phyloP scores from a whole-genome alignment of 345 rosid genomes.

The Eucalyptus sideroxylon region DNA sequence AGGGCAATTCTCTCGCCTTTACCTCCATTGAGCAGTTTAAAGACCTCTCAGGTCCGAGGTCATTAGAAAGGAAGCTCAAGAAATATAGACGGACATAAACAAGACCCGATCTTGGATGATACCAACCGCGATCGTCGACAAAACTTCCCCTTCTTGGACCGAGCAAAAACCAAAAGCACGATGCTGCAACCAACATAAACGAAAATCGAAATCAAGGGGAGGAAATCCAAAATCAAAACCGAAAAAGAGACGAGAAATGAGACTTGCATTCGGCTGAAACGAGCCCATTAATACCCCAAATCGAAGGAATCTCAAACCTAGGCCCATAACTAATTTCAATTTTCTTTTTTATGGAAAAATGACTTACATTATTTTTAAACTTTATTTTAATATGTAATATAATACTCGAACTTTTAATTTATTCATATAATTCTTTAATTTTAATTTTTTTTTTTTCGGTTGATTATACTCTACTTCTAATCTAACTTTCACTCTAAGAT shows the following conservation, averaged over 20 bases:
- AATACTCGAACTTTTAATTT: too few relatives aligned
- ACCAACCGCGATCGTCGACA: neutral
- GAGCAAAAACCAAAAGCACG: neutral
- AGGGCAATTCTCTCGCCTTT: too few relatives aligned
- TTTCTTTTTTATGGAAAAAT: neutral
- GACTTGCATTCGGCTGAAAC: neutral
- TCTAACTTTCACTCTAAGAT: rapidly evolving
- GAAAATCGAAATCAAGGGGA: neutral
- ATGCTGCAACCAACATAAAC: neutral
- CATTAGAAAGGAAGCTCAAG: neutral
- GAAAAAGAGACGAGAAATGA: neutral
- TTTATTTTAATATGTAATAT: too few relatives aligned
- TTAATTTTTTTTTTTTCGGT: too few relatives aligned
- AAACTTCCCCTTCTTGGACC: neutral
- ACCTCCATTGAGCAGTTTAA: too few relatives aligned
- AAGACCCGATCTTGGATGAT: neutral
- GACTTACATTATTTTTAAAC: neutral
- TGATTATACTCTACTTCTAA: rapidly evolving
- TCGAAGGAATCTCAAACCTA: neutral
- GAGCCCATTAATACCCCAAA: neutral
- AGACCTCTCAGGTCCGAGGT: too few relatives aligned
- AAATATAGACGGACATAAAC: neutral
- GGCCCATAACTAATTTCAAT: neutral
- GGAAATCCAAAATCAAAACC: neutral
- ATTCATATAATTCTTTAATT: too few relatives aligned